A percentile compares a stretch with the other conserved stretches of the same genome.
Conservation (phyloP, 1,139 yeast species). For the Petasospora rhodanensis region DNA sequence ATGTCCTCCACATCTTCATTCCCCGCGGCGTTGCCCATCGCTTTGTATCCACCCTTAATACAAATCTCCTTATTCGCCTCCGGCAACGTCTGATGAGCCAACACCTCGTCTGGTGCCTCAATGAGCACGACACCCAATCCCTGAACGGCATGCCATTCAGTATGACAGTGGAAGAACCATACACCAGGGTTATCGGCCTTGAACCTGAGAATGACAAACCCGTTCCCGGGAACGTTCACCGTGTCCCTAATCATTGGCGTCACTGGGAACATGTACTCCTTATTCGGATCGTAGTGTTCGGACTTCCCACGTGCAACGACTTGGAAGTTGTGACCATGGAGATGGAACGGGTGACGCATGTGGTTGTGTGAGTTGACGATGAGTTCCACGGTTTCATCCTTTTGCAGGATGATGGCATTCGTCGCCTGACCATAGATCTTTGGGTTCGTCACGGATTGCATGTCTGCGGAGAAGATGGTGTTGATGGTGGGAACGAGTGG, state of each 20-base stretch:
- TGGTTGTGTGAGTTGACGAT: slow-evolving; percentile 73
- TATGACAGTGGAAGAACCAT: slow-evolving; percentile 81
- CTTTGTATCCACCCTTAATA: slow-evolving; percentile 40
- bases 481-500: slow-evolving; percentile 39
- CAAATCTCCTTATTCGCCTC: slow-evolving; percentile 58
- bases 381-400: slow-evolving; percentile 60
- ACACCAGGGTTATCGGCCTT: slow-evolving; percentile 70
- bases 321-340: slow-evolving; percentile 86
- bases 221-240: slow-evolving; percentile 52
- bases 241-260: slow-evolving; percentile 65
- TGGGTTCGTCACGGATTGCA: slow-evolving; percentile 16
- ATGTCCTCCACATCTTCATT: slow-evolving; percentile 59
- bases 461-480: slow-evolving; percentile 31
- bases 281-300: slow-evolving; percentile 28
- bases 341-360: slow-evolving; percentile 90
- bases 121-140: slow-evolving; percentile 55
- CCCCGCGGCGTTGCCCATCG: slow-evolving; percentile 83
- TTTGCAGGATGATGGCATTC: slow-evolving; percentile 43
- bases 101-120: slow-evolving; percentile 57
- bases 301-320: slow-evolving; percentile 50
- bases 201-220: slow-evolving; percentile 55
- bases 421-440: slow-evolving; percentile 51
- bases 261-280: slow-evolving; percentile 45
- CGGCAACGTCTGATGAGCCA: slow-evolving; percentile 41
- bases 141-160: slow-evolving; percentile 75